Percentiles rank a stretch among this genome's conserved stretches.
Conservation (phyloP, 441 rosid species). For the Codiaeum variegatum region DNA sequence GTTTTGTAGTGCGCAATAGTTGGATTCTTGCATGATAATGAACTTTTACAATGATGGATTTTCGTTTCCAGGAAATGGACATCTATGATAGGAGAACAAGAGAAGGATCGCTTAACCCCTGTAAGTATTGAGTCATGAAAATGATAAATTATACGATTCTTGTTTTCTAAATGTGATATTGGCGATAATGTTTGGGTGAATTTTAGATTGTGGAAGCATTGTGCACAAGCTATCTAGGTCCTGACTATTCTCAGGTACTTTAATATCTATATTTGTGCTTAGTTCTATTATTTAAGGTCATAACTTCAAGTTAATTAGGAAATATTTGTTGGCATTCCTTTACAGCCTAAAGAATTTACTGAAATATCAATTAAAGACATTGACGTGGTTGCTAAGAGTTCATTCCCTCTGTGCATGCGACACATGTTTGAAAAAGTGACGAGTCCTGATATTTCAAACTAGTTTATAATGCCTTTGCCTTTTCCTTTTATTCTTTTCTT, state of each 20-base stretch:
- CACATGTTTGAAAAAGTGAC: conserved; percentile 76
- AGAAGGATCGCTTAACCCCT: conserved; percentile 79
- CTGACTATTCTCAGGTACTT: conserved; percentile 84
- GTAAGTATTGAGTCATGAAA: conserved; percentile 41
- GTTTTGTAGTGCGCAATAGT: not conserved
- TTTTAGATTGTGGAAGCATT: conserved; percentile 80
- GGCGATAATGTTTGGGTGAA: conserved; percentile 5
- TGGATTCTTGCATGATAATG: not conserved
- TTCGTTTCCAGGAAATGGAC: conserved; percentile 74
- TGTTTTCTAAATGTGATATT: not conserved
- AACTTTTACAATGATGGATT: not conserved
- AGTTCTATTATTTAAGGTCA: conserved; percentile 1
- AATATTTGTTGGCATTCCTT: conserved; percentile 21
- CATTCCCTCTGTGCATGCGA: conserved; percentile 86
- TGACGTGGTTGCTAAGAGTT: conserved; percentile 65
- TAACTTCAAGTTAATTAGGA: conserved; percentile 17
- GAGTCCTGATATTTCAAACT: conserved; percentile 8
- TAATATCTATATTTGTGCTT: conserved; percentile 13
- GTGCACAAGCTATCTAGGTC: conserved; percentile 76
- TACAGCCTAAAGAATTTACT: conserved; percentile 64
- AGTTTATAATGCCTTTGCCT: conserved; percentile 10
- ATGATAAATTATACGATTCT: not conserved
- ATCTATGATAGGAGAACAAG: conserved; percentile 65
- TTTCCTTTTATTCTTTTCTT: not conserved
- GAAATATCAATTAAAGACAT: conserved; percentile 83